Conservation (phyloP, 257 asterid genomes). For the Oldenlandia corymbosa region DNA sequence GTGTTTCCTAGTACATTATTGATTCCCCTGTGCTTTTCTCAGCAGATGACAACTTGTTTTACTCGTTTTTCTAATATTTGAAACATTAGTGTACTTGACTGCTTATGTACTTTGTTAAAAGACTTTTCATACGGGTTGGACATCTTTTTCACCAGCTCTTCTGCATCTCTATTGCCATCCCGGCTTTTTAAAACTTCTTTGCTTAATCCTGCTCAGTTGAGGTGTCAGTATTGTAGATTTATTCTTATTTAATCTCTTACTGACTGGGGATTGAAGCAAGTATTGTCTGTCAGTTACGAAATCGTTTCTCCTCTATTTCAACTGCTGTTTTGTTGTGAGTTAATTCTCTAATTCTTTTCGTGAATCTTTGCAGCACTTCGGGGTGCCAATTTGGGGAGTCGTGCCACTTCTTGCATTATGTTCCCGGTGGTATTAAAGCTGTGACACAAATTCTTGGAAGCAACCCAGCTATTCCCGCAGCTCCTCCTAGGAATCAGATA, state of each 20-base stretch:
- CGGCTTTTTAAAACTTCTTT: not conserved
- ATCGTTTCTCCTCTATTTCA: too few species aligned
- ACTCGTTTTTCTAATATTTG: too few species aligned
- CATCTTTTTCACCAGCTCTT: not conserved
- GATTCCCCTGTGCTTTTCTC: too few species aligned
- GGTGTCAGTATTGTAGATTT: not conserved
- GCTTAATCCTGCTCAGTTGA: not conserved
- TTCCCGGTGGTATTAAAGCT: conserved; percentile 87
- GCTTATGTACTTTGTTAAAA: not conserved
- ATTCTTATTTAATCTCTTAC: not conserved
- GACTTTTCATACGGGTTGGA: too few species aligned
- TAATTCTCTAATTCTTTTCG: conserved; percentile 3
- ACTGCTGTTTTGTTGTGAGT: too few species aligned
- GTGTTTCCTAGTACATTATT: not conserved
- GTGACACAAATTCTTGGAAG: conserved; percentile 75
- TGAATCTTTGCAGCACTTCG: conserved; percentile 42
- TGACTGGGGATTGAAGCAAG: not conserved
- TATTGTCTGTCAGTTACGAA: not conserved
- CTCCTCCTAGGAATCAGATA: conserved; percentile 33
- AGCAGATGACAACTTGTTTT: too few species aligned
- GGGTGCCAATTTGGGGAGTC: conserved; percentile 82
- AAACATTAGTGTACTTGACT: not conserved
- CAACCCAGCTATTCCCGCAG: conserved; percentile 62
- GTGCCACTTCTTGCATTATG: conserved; percentile 77
- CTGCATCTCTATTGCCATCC: not conserved